Conservation (phyloP, 345 rosid genomes). For the Nasturtium officinale region DNA sequence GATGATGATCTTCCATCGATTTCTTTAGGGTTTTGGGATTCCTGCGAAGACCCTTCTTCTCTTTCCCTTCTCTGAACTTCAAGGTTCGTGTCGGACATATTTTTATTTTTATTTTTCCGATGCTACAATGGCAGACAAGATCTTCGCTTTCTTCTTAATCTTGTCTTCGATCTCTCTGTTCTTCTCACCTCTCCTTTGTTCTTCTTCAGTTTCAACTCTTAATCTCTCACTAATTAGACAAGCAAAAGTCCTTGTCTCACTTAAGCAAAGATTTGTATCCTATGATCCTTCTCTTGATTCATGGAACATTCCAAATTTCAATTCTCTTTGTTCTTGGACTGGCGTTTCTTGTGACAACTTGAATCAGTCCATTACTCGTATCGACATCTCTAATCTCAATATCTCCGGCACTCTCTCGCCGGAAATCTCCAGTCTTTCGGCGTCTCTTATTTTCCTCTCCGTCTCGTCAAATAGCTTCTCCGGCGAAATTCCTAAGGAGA, state of each 20-base stretch:
- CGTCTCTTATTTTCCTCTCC: constrained; percentile 48
- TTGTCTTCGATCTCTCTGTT: constrained; percentile 45
- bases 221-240: constrained; percentile 50
- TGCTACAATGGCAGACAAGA: constrained; percentile 45
- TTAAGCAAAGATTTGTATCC: constrained; percentile 53
- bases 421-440: constrained; percentile 47
- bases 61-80: constrained; percentile 36
- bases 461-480: constrained; percentile 56
- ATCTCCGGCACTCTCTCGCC: constrained; percentile 64
- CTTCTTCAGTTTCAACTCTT: constrained; percentile 43
- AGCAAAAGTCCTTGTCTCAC: constrained; percentile 59
- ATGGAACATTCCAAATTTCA: constrained; percentile 60
- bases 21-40: constrained; percentile 38
- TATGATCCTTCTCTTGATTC: constrained; percentile 51
- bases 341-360: constrained; percentile 52
- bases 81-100: constrained; percentile 29
- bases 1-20: constrained; percentile 39
- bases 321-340: constrained; percentile 56
- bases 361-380: constrained; percentile 50
- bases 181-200: constrained; percentile 38
- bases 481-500: constrained; percentile 49
- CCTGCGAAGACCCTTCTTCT: constrained; percentile 35
- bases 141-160: constrained; percentile 41
- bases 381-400: constrained; percentile 59
- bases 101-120: constrained; percentile 10